Conservation (phyloP, 352 stramenopile species). For the Phytophthora cryptogea region DNA sequence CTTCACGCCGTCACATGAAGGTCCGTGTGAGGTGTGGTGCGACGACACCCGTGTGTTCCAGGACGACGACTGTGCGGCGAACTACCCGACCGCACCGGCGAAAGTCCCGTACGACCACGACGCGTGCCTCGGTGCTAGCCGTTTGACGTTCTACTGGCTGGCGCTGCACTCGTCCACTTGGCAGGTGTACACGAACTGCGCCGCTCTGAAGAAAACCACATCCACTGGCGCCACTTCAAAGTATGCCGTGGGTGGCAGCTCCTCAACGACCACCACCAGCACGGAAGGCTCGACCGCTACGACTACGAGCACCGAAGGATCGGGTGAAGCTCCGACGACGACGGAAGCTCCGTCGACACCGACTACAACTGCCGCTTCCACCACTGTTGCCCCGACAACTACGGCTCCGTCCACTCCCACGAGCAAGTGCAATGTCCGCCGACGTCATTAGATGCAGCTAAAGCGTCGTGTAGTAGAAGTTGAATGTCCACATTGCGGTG, state of each 20-base stretch:
- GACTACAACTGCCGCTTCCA: constrained; percentile 11
- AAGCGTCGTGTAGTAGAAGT: constrained; percentile 11
- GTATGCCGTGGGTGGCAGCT: constrained; percentile 19
- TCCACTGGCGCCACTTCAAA: constrained; percentile 15
- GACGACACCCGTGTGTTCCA: constrained; percentile 21
- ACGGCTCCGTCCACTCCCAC: constrained; percentile 7
- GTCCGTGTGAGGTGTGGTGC: constrained; percentile 40
- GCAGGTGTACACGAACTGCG: constrained; percentile 49
- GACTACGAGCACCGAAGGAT: constrained; percentile 11
- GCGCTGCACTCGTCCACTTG: constrained; percentile 39
- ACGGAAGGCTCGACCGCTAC: constrained; percentile 6
- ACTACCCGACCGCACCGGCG: constrained; percentile 18
- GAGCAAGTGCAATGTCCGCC: constrained; percentile 14
- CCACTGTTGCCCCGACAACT: constrained; percentile 11
- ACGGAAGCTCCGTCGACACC: constrained; percentile 13
- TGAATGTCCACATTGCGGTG: not conserved
- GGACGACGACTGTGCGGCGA: constrained; percentile 10
- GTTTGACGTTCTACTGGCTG: constrained; percentile 50
- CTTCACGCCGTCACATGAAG: constrained; percentile 36
- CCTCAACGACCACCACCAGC: constrained; percentile 14
- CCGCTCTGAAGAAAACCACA: constrained; percentile 15
- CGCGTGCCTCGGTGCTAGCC: constrained; percentile 30
- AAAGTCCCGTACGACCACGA: constrained; percentile 30
- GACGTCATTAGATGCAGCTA: constrained; percentile 4
- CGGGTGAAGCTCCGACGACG: constrained; percentile 5